Conservation (phyloP, 345 rosid species). For the Murraya paniculata region DNA sequence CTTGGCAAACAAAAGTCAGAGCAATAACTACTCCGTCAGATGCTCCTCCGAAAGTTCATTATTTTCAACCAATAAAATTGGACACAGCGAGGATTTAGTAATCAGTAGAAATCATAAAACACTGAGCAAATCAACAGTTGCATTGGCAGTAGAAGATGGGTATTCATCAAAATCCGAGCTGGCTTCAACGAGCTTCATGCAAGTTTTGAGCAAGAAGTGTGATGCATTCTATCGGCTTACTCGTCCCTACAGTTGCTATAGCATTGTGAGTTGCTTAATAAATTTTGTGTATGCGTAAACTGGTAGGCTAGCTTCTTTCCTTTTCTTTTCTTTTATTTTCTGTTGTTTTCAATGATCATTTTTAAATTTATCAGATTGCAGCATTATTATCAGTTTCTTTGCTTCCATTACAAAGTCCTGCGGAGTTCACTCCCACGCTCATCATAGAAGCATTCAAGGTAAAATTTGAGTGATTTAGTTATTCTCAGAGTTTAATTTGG, state of each 20-base stretch:
- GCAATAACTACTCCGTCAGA: background rate
- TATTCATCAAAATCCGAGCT: background rate
- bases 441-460: conserved; percentile 26
- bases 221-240: conserved; percentile 19
- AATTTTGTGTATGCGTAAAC: no score
- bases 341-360: background rate
- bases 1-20: background rate
- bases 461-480: background rate
- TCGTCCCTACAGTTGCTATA: conserved; percentile 27
- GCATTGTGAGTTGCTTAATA: conserved; percentile 25
- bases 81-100: background rate
- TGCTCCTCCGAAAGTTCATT: background rate
- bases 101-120: background rate
- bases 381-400: conserved; percentile 30
- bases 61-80: background rate
- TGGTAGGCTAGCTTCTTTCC: no score
- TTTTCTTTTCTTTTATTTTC: no score
- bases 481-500: no score
- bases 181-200: background rate
- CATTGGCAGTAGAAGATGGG: background rate
- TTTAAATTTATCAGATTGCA: conserved; percentile 2
- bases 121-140: background rate
- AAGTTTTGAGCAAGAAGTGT: background rate
- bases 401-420: conserved; percentile 19
- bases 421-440: conserved; percentile 23